Base-by-base conservation (phyloP, 495 filamentous ascomycete genomes). In the Daldinia bambusicola region DNA sequence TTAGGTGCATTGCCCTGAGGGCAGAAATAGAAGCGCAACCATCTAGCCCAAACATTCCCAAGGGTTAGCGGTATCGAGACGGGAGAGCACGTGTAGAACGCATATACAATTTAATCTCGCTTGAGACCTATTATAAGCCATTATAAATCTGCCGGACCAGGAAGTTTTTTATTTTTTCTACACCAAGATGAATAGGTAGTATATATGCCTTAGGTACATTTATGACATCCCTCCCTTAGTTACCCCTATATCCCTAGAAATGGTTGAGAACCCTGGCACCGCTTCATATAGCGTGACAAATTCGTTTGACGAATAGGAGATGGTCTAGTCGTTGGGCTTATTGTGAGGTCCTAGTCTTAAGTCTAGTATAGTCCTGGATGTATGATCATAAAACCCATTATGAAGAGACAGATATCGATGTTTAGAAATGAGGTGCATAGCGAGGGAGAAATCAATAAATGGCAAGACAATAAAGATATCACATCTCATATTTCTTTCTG, bases 111-210 rank as follows among this genome's bases (percentile, higher is more conserved):
- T 68, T 72, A 72, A 72, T 72, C 61, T 72, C 40, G 6, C 56
- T 6, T n/a, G 34, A 31, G 26, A 12, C 48, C 62, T 56, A 68
- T 72, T 56, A 72, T 72, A 72, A 72, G 70, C 70, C 9, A 72
- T 72, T 68, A 72, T 65, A 40, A 72, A 72, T 61, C 60, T 37
- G n/a, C 61, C 50, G 8, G 36, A 62, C 52, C 12, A 37, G 61
- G 40, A 64, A 37, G 37, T 16, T 3, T 48, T 61, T 36, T 2
- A 10, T 26, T 1, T 26, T 26, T 26, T 26, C 1, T 26, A 36
- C 34, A 55, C 43, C 20, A 52, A 65, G 31, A 37, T 48, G 7
- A 20, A 60, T 6, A 40, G 37, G 60, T 50, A 51, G 60, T 10
- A 31, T 55, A 10, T 3, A 26, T 26, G 3, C 26, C 26, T 26